Evolutionary conservation across 2,329 filamentous ascomycete species (phyloP).

Genomic region (Verticillium klebahnii): DNA sequence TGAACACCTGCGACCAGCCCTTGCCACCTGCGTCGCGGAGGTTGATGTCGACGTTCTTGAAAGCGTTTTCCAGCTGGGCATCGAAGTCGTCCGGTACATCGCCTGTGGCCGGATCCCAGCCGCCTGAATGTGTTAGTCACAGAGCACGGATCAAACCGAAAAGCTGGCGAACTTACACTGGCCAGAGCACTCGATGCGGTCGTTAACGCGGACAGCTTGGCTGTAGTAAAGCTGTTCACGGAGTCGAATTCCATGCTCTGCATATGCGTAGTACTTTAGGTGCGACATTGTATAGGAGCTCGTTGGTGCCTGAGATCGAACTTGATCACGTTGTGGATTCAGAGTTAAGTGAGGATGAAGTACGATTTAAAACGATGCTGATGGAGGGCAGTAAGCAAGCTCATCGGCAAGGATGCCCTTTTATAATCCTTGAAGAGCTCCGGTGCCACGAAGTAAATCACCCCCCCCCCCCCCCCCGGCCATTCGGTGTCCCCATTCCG

Average conservation of each 20-base stretch:
- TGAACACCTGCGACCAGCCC: slow-evolving; percentile 41
- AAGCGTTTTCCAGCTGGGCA: slow-evolving; percentile 35
- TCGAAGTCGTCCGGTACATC: slow-evolving; percentile 23
- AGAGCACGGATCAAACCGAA: background rate
- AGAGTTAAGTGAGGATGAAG: background rate
- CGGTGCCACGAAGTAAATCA: background rate
- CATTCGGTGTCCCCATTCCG: background rate
- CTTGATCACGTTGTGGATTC: background rate
- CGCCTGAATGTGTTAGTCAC: background rate
- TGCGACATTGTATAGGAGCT: slow-evolving; percentile 23
- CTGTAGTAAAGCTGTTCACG: slow-evolving; percentile 26
- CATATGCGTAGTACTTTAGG: slow-evolving; percentile 32
- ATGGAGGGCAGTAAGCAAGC: no score
- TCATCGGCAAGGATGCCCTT: no score
- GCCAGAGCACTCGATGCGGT: slow-evolving; percentile 30
- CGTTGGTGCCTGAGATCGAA: background rate
- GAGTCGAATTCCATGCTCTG: slow-evolving; percentile 27
- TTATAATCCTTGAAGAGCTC: no score
- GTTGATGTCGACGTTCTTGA: slow-evolving; percentile 40
- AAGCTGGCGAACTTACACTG: slow-evolving; percentile 19
- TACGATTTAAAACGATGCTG: background rate
- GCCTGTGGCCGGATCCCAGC: slow-evolving; percentile 9
- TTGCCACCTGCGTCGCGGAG: slow-evolving; percentile 40
- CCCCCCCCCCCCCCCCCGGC: no score
- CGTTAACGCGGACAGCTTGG: slow-evolving; percentile 33